A percentile compares a stretch with the other conserved stretches of the same genome.
These are phyloP conservation scores for Trichoderma sp. DNA, from an alignment of 2,329 filamentous ascomycete species.

Conservation along the genomic window DNA sequence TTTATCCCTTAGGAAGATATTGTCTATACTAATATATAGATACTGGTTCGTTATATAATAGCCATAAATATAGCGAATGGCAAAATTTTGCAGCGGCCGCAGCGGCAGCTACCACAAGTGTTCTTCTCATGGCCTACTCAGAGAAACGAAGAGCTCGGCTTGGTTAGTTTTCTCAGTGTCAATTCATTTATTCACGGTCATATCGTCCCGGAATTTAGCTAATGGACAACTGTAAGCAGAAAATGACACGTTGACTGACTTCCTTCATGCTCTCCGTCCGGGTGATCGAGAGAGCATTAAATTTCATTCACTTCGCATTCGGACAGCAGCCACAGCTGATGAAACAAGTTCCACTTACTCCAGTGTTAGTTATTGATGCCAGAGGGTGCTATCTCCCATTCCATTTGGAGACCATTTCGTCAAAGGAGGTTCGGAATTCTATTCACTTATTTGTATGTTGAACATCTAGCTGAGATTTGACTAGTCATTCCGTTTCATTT, in stretches of 20 bases:
- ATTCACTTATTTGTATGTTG: too few relatives aligned
- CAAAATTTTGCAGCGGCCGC: neutral
- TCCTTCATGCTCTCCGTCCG: neutral
- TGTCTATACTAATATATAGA: too few relatives aligned
- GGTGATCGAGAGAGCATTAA: neutral
- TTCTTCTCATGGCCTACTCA: neutral
- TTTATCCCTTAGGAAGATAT: too few relatives aligned
- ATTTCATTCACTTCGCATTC: neutral
- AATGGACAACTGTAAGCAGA: neutral
- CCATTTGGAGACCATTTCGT: neutral
- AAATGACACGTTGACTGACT: neutral
- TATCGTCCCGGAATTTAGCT: neutral
- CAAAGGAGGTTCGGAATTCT: neutral
- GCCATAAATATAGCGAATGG: neutral
- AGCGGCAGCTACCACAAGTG: neutral
- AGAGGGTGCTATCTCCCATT: neutral
- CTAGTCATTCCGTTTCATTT: too few relatives aligned
- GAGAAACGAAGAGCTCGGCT: accelerated
- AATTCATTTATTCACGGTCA: neutral
- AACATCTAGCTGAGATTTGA: too few relatives aligned
- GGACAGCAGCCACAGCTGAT: neutral
- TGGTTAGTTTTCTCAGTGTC: neutral
- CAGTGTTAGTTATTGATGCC: neutral
- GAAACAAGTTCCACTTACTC: neutral
- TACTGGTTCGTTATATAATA: too few relatives aligned